Conservation (phyloP, 139 green algal genomes). For the Chlamydomonas applanata region DNA sequence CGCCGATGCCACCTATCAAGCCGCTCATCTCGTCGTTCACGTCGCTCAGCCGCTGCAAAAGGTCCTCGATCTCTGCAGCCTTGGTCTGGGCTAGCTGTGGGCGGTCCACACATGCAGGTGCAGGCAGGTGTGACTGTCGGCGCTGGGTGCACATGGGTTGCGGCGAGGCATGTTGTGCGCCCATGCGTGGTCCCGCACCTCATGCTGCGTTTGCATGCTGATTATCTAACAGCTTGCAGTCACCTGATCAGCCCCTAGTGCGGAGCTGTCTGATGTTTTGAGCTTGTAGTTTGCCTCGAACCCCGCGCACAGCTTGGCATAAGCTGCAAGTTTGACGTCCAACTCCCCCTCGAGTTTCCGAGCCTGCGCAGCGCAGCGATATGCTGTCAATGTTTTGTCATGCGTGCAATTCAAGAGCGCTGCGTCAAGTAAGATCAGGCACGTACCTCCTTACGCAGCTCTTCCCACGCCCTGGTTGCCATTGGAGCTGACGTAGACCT, state of each 20-base stretch:
- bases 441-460: slow-evolving; percentile 50
- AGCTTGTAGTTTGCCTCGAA: slow-evolving; percentile 69
- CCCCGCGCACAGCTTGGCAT: slow-evolving; percentile 75
- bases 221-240: background rate
- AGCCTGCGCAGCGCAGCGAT: slow-evolving; percentile 52
- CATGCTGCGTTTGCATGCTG: background rate
- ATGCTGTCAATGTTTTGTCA: background rate
- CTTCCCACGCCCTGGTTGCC: slow-evolving; percentile 40
- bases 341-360: slow-evolving; percentile 89
- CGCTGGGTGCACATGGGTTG: too few relatives aligned
- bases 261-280: slow-evolving; percentile 29
- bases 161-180: too few relatives aligned
- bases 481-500: slow-evolving; percentile 8
- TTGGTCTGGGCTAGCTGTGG: slow-evolving; percentile 64
- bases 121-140: background rate
- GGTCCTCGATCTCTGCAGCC: slow-evolving; percentile 71
- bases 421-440: too few relatives aligned
- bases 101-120: background rate
- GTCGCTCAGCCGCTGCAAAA: slow-evolving; percentile 77
- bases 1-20: slow-evolving; percentile 51
- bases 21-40: slow-evolving; percentile 78
- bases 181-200: background rate
- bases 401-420: background rate
- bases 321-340: slow-evolving; percentile 88
- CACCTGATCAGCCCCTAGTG: slow-evolving; percentile 47